Evolutionary conservation across 345 rosid genomes (phyloP), one percentile per base, ranked within the genome.

Genomic region (Ceriops zippeliana): DNA sequence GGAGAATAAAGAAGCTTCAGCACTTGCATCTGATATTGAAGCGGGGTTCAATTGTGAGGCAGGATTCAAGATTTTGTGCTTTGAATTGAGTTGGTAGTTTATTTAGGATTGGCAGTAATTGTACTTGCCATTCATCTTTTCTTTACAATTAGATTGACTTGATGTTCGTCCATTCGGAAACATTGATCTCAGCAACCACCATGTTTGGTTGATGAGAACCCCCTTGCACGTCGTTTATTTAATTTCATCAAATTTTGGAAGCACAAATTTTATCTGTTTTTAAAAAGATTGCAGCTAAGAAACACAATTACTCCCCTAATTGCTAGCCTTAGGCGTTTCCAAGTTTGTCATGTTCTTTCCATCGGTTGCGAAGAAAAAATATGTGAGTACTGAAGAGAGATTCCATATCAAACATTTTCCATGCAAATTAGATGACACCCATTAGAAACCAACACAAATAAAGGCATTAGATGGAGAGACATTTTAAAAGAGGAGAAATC

Each of bases 361-460:
- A 42, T 13, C 2, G 47, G 49, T 38, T 38, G 2, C 16, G 47
- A 38, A 38, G 16, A 11, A 38, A 38, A 11, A 38, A 38, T 38
- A 38, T 11, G 47, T 42, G 13, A 61, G 16, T 34, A 34, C 16
- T 64, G 81, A 31, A 31, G 34, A 54, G 74, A 83, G 60, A 75
- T 75, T 57, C 70, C 72, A 24, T 70, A 81, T 75, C 89, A 30
- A 90, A 87, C 85, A 86, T 28, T 58, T 89, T 35, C 42, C 42
- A 51, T 13, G 81, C 85, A 72, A 20, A 32, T 46, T 26, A 3
- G 6, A 34, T 9, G 19, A 34, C 27, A 22, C 52, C 67, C 22
- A n/a, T 5, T 61, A 15, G 13, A 52, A 26, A 2, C 6, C 0
- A 22, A 71, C 5, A 2, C 10, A 19, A 13, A 17, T 2, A 20